A percentile compares a stretch with the other conserved stretches of the same genome.
phyloP scores from a whole-genome alignment of 1,139 yeast genomes.

The Spencermartinsiella ligniputridi region DNA sequence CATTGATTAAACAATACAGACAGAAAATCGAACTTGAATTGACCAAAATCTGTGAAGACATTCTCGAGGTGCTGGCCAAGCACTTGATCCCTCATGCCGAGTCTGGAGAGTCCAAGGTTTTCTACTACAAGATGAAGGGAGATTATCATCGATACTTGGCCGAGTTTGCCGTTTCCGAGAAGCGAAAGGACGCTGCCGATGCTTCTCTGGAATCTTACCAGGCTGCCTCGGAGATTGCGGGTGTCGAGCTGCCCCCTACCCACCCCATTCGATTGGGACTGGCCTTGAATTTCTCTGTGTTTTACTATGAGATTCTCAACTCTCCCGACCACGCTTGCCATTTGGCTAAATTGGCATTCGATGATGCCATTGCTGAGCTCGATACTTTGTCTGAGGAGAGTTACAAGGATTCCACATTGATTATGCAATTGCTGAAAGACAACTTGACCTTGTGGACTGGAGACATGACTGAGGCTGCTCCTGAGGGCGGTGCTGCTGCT shows the following conservation, averaged over 20 bases:
- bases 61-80: slow-evolving; percentile 77
- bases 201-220: slow-evolving; percentile 91
- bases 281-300: slow-evolving; percentile 96
- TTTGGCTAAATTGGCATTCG: slow-evolving; percentile 97
- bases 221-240: slow-evolving; percentile 94
- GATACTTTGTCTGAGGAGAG: slow-evolving; percentile 97
- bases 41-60: slow-evolving; percentile 90
- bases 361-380: slow-evolving; percentile 97
- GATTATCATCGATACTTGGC: slow-evolving; percentile 99
- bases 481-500: slow-evolving; percentile 61
- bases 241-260: slow-evolving; percentile 94
- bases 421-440: slow-evolving; percentile 98
- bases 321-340: slow-evolving; percentile 99
- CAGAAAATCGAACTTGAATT: slow-evolving; percentile 91
- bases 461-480: slow-evolving; percentile 86
- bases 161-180: slow-evolving; percentile 87
- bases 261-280: slow-evolving; percentile 98
- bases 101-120: slow-evolving; percentile 96
- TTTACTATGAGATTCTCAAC: slow-evolving; percentile 95
- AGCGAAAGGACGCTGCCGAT: slow-evolving; percentile 90
- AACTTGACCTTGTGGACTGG: slow-evolving; percentile 98
- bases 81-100: slow-evolving; percentile 92
- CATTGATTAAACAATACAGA: slow-evolving; percentile 90
- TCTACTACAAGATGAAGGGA: slow-evolving; percentile 99
- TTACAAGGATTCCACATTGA: slow-evolving; percentile 95